Evolutionary conservation across 192 early-diverging fungal genomes (phyloP).

Genomic region (Linnemannia schmuckeri): DNA sequence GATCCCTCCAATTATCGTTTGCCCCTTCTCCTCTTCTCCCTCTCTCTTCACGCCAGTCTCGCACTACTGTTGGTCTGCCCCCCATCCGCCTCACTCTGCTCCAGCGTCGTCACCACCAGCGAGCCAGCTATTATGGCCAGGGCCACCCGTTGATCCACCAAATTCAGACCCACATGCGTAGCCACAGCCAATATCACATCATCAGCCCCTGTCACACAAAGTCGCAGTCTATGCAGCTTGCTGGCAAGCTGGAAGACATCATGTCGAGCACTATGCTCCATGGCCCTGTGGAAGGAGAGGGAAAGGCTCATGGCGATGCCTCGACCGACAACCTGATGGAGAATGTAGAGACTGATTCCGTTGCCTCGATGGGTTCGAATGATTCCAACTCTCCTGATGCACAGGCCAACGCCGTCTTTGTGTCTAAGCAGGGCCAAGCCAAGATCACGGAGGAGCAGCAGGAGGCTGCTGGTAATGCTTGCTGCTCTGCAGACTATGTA

Average conservation of each 20-base stretch:
- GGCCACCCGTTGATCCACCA: conserved; percentile 27
- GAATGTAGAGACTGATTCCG: neutral
- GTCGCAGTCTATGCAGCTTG: conserved; percentile 40
- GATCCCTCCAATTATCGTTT: conserved; percentile 2
- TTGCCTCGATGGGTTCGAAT: neutral
- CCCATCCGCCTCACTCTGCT: neutral
- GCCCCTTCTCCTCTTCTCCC: neutral
- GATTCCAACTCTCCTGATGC: neutral
- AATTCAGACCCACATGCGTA: conserved; percentile 23
- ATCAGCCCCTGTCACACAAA: conserved; percentile 30
- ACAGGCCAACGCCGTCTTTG: conserved; percentile 1
- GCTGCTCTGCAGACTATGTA: conserved; percentile 38
- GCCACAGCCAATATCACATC: conserved; percentile 13
- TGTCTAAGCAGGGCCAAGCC: neutral
- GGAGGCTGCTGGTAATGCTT: neutral
- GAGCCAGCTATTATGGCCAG: conserved; percentile 20
- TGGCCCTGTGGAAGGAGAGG: neutral
- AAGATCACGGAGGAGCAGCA: neutral
- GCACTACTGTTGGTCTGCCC: conserved; percentile 1
- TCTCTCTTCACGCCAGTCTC: conserved; percentile 10
- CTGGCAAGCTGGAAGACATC: conserved; percentile 32
- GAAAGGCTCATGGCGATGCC: neutral
- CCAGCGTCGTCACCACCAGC: conserved; percentile 24
- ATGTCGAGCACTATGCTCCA: conserved; percentile 24
- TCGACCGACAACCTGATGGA: conserved; percentile 6